phyloP scores from a whole-genome alignment of 148 eudicot species.

The Fagopyrum esculentum region DNA sequence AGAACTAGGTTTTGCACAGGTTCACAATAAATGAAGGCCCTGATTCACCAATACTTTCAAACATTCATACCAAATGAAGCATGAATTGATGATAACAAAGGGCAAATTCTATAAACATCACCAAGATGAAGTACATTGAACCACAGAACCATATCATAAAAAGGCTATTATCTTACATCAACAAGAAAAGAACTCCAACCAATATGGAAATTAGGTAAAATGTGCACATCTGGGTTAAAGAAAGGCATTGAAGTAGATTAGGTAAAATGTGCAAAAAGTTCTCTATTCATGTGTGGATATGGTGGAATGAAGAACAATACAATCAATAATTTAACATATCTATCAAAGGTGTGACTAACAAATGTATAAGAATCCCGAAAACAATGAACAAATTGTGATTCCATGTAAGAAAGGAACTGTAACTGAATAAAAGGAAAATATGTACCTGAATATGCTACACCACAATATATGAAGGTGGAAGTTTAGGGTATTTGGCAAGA shows the following conservation, averaged over 20 bases:
- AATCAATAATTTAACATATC: background rate
- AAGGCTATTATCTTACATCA: background rate
- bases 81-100: too few species aligned
- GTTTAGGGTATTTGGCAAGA: slow-evolving; percentile 35
- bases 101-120: too few species aligned
- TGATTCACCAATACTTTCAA: too few species aligned
- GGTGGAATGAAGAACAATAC: background rate
- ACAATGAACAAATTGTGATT: background rate
- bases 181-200: background rate
- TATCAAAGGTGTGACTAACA: background rate
- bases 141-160: background rate
- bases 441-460: background rate
- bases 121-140: background rate
- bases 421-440: background rate
- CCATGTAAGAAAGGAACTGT: background rate
- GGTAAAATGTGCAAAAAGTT: background rate
- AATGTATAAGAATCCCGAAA: background rate
- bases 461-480: background rate
- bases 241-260: background rate
- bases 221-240: background rate
- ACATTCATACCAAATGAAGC: too few species aligned
- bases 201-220: background rate
- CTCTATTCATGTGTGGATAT: background rate
- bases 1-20: too few species aligned
- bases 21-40: too few species aligned